Base-by-base conservation (phyloP, 2,329 filamentous ascomycete genomes). In the Pseudopyricularia javanii region DNA sequence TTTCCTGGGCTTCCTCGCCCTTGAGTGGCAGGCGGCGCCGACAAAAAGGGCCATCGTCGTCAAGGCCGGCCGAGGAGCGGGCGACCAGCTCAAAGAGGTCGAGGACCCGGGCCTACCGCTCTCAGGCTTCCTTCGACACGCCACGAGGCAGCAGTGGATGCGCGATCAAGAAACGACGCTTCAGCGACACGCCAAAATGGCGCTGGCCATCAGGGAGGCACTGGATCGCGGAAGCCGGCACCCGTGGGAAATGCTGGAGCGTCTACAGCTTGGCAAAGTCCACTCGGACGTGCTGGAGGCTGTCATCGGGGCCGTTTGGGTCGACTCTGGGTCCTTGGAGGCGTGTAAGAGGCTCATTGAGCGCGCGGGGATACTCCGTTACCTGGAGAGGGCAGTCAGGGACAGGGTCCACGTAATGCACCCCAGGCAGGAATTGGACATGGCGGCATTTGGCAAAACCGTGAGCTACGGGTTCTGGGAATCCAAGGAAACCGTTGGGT, bases 271-370 rank as follows among this genome's bases (percentile, higher is more conserved):
- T 0, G 79, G 79, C 15, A 96, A 96, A 62, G 86, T 88, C 65
- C 85, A 86, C 66, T 91, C 86, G 0, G 91, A 96, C 64, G 69
- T 96, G 7, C 73, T 96, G 9, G 91, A 97, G 69, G 79, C 80
- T 32, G 64, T 94, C 0, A 66, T 97, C 0, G 91, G 88, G 0
- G 91, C 90, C 0, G 75, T 96, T 0, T 96, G 86, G 73, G 72
- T 95, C 20, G 93, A 97, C 64, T 86, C 75, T 0, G 86, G 85
- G 0, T 74, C 77, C 1, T 62, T 88, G 14, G 70, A 70, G 0
- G 64, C 63, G 0, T 94, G 88, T 60, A 70, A 75, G 50, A 61
- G 52, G 0, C 74, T 96, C 35, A 64, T 88, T 0, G 73, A 78
- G 47, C 68, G 71, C 0, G 68, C 89, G 3, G 88, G 88, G 0